Base-by-base conservation (phyloP, 164 flowering plant genomes). In the Kingdonia uniflora region DNA sequence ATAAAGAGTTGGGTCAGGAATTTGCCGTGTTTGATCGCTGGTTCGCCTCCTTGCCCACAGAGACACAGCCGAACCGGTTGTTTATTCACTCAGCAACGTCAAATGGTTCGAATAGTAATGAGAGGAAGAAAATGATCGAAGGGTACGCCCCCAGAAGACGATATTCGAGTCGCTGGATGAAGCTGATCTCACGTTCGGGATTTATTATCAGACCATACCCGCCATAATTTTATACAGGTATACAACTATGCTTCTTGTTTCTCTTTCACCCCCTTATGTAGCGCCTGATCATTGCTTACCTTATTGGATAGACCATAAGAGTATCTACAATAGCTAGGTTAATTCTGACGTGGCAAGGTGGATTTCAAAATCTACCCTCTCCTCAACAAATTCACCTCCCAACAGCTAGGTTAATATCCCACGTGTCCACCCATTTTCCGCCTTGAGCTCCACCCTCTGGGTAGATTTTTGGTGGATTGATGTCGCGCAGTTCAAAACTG, bases 31-130 rank as follows among this genome's bases (percentile, higher is more conserved):
- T 72, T 49, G 97, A 90, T 47, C 61, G 85, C 52, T 90, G 97
- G 95, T 87, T 86, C 58, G 75, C 95, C 11, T 76, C 94, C 6
- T 11, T 77, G 0, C 97, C 91, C 20, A 59, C 87, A 0, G 66
- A 75, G 50, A 90, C 97, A 6, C 97, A 87, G 66, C 94, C 97
- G 16, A 87, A 87, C 61, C 65, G 97, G 70, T 59, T 78, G 49
- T 90, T 49, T 19, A 71, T 86, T 29, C 95, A 90, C 65, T 84
- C 95, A 0, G 97, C 86, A 0, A 86, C 95, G 16, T 82, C 91
- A 1, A 64, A 74, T 42, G 94, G 97, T 2, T 62, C 74, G 5
- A 73, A 61, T 0, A 66, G 69, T 12, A 84, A 87, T 20, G 84
- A 78, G 22, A 75, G 71, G 5, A 52, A 68, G 63, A 51, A 60